Conservation (phyloP, 257 asterid species). For the Capsicum rhomboideum region DNA sequence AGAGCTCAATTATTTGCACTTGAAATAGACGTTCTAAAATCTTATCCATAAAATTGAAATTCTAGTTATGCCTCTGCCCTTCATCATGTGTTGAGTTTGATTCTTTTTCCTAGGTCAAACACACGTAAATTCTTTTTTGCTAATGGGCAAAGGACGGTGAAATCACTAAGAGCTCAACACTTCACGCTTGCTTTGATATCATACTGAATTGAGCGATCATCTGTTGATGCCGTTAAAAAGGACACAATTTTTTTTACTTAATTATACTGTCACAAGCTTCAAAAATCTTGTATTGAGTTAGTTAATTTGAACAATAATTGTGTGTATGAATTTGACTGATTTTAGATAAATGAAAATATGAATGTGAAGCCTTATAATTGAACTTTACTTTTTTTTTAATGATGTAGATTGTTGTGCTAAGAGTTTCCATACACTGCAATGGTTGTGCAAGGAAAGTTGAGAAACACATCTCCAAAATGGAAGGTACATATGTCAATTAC, state of each 20-base stretch:
- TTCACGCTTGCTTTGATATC: not conserved
- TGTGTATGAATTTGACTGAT: not conserved
- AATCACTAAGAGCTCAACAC: not conserved
- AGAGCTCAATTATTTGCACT: not conserved
- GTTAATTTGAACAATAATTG: not conserved
- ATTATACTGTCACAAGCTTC: not conserved
- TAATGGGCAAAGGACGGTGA: not conserved
- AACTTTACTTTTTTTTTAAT: not conserved
- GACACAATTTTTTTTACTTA: not conserved
- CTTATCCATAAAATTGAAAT: not conserved
- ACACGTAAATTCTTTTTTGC: not conserved
- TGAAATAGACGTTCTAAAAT: not conserved
- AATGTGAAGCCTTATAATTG: not conserved
- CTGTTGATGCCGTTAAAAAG: not conserved
- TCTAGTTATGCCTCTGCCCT: fast-evolving
- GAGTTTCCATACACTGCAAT: conserved; percentile 64
- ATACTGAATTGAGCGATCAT: not conserved
- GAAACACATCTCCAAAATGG: conserved; percentile 65
- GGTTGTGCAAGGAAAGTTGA: conserved; percentile 77
- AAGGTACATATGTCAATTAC: conserved; percentile 8
- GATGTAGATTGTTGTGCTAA: conserved; percentile 17
- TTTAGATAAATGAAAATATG: not conserved
- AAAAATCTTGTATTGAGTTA: not conserved
- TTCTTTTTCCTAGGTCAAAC: not conserved
- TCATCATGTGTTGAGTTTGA: not conserved